Base-by-base conservation (phyloP, 2,329 filamentous ascomycete species). In the Amylocarpus encephaloides region DNA sequence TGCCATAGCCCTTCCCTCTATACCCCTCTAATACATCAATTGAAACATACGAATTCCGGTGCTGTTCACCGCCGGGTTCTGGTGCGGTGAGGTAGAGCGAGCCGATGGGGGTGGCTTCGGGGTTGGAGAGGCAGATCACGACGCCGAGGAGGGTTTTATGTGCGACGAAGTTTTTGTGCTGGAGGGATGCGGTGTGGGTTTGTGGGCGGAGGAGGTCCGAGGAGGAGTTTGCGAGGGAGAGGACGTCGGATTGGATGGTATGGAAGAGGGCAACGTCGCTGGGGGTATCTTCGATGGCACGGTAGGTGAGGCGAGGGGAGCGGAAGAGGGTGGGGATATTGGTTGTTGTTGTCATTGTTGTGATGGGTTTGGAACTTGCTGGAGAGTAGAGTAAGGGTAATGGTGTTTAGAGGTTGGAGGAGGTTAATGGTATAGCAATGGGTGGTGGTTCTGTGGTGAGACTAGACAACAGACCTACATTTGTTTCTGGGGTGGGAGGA, bases 1-100 rank as follows among this genome's bases (percentile, higher is more conserved):
- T 56, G 0, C 68, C 68, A 51, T 70, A 70, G 0, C 68, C 68
- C 16, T 60, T 58, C 1, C 68, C 58, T 32, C 64, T 65, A 44
- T 67, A 56, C 5, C 43, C 47, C 22, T 50, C 51, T 5, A 55
- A 38, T 10, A 71, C 52, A 52, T 65, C 59, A 43, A 71, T 64
- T 33, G 64, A 60, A 43, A 71, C 57, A 36, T 69, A 65, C 11
- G 68, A 67, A 53, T 62, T 63, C 12, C 73, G 67, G 53, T 77
- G 72, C 50, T 74, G 72, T 3, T 62, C 63, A 7, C 45, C 51
- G 7, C 51, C 47, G 19, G 59, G 51, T n/a, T 61, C 51, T 6
- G 57, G 51, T 6, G 54, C 46, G 26, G 59, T 55, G 3, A 71
- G 61, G 26, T 51, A 58, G 16, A 72, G 50, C 19, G 62, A 59